These are phyloP conservation scores for Phalaenopsis hybrid DNA, from an alignment of 116 monocot species.

Conservation along the genomic window DNA sequence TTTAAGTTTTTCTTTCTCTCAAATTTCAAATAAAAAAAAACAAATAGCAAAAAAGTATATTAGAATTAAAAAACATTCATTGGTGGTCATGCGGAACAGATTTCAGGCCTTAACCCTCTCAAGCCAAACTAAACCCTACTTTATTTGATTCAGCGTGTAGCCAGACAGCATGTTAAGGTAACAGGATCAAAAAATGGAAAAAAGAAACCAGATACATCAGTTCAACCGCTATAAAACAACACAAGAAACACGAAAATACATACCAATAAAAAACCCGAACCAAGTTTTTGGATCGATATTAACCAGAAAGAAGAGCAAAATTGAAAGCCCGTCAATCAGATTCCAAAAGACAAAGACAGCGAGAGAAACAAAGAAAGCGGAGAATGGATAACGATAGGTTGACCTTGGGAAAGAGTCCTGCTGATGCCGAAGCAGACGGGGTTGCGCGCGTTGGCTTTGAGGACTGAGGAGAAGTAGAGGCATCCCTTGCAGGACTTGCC, in stretches of 20 bases:
- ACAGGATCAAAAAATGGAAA: no score
- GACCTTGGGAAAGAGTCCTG: slow-evolving; percentile 41
- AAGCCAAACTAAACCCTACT: no score
- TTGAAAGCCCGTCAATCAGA: not conserved
- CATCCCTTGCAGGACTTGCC: slow-evolving; percentile 54
- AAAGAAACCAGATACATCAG: not conserved
- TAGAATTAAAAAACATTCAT: no score
- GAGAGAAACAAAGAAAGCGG: not conserved
- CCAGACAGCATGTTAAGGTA: no score
- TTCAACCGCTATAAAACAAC: not conserved
- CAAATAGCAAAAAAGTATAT: no score
- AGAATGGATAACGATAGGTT: not conserved
- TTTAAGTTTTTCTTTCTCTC: no score
- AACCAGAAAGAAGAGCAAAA: not conserved
- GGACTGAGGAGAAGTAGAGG: slow-evolving; percentile 42
- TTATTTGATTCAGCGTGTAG: no score
- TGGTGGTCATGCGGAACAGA: no score
- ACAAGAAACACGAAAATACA: not conserved
- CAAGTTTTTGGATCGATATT: not conserved
- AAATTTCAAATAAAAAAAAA: no score
- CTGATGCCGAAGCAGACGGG: slow-evolving; percentile 45
- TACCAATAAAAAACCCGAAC: not conserved
- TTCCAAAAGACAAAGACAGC: not conserved
- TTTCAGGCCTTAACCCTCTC: no score
- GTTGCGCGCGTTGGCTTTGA: slow-evolving; percentile 24